phyloP scores from a whole-genome alignment of 257 asterid genomes.

The Nicotiana paniculata region DNA sequence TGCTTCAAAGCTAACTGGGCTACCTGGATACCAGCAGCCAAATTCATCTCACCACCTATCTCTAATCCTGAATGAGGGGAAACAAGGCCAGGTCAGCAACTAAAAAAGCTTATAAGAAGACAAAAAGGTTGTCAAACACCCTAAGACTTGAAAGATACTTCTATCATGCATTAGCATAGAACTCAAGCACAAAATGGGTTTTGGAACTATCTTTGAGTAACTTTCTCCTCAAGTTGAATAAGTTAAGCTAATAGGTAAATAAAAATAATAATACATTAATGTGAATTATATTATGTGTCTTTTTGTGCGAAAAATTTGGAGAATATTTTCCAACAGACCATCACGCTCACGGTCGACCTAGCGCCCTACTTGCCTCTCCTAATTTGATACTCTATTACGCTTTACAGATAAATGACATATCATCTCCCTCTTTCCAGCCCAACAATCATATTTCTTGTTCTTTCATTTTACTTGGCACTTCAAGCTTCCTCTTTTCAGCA shows the following conservation, averaged over 20 bases:
- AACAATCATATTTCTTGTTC: neutral
- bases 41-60: slow-evolving; percentile 86
- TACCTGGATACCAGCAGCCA: slow-evolving; percentile 96
- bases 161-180: neutral
- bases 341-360: neutral
- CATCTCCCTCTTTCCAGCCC: neutral
- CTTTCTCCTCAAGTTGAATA: neutral
- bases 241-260: neutral
- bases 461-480: neutral
- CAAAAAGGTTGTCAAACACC: neutral
- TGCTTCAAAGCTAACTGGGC: slow-evolving; percentile 98
- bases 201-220: neutral
- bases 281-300: neutral
- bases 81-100: neutral
- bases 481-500: neutral
- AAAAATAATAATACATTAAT: neutral
- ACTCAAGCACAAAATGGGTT: neutral
- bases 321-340: neutral
- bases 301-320: neutral
- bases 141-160: neutral
- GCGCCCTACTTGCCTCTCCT: neutral
- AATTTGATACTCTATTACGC: neutral
- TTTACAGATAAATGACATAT: neutral
- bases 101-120: neutral
- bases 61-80: slow-evolving; percentile 54